Percentiles rank a stretch among this genome's conserved stretches.
These are phyloP conservation scores for Crithidia expoeki DNA, from an alignment of 208 protist species.

Conservation along the genomic window DNA sequence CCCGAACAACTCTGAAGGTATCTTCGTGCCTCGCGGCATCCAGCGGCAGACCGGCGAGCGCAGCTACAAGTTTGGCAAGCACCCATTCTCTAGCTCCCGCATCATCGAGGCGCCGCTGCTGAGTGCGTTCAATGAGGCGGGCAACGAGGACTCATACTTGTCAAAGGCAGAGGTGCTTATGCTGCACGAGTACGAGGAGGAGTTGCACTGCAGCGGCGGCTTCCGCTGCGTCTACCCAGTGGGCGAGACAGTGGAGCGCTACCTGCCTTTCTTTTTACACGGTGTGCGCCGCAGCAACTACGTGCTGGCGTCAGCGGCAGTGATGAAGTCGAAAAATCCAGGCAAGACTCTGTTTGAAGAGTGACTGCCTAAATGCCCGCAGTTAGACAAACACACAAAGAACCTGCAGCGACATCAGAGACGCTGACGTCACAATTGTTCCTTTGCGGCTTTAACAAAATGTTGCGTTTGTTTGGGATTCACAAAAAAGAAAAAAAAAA, in stretches of 20 bases:
- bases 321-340: constrained; percentile 45
- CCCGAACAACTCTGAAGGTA: constrained; percentile 14
- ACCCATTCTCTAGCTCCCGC: constrained; percentile 50
- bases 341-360: constrained; percentile 17
- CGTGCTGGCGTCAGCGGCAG: constrained; percentile 67
- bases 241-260: constrained; percentile 56
- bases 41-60: constrained; percentile 36
- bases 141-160: constrained; percentile 70
- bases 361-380: too few species aligned
- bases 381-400: too few species aligned
- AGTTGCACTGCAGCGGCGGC: constrained; percentile 76
- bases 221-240: constrained; percentile 83
- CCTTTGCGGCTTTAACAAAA: too few species aligned
- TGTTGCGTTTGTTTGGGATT: too few species aligned
- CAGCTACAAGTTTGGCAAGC: constrained; percentile 74
- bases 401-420: too few species aligned
- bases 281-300: constrained; percentile 87
- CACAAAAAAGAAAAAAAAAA: too few species aligned
- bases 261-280: constrained; percentile 79
- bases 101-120: constrained; percentile 56
- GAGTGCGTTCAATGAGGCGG: constrained; percentile 60
- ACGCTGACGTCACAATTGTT: too few species aligned
- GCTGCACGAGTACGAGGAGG: constrained; percentile 83
- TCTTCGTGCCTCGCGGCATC: constrained; percentile 39
- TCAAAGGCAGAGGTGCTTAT: constrained; percentile 63